Base-by-base conservation (phyloP, 139 green algal genomes). In the Marvania coccoides region DNA sequence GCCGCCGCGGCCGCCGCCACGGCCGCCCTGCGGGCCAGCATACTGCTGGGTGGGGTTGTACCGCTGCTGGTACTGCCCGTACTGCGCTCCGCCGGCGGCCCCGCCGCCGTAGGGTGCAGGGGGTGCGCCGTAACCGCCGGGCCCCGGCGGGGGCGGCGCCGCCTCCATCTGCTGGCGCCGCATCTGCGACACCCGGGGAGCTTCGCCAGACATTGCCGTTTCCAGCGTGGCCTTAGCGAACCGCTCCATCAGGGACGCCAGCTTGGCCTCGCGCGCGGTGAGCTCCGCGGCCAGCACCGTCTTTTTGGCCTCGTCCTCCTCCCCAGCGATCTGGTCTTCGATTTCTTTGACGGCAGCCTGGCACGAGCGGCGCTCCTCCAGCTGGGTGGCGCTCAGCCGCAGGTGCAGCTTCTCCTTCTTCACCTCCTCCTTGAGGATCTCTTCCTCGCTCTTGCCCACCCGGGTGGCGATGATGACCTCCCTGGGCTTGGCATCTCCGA, bases 401-500 rank as follows among this genome's bases (percentile, higher is more conserved):
- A 91, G 73, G 47, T 86, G 79, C 14, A 87, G 72, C 24, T 81
- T 82, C 51, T 91, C 81, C 39, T 84, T 81, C 35, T 73, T 65
- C 6, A 87, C 72, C 40, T 87, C 77, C 39, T 91, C 81, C 54
- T 71, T 78, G 42, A 93, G 57, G 31, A 93, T 81, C 28, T 91
- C 85, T 40, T 87, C 76, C 72, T 93, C 86, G 0, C 70, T 83
- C 64, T 88, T 88, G 33, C 86, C 86, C 2, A 62, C 46, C 33
- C 81, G 69, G 14, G 42, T 53, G 2, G 86, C 81, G 28, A 93
- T 78, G 0, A 90, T 61, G 1, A 68, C 65, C 55, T 93, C 86
- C 4, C 86, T 74, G 0, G 86, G 86, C 72, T 89, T 90, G 6
- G 86, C 86, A 15, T 63, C 74, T 38, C 86, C 86, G 62, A 92